phyloP scores from a whole-genome alignment of 2,329 filamentous ascomycete genomes.

The Curvularia spicifera region DNA sequence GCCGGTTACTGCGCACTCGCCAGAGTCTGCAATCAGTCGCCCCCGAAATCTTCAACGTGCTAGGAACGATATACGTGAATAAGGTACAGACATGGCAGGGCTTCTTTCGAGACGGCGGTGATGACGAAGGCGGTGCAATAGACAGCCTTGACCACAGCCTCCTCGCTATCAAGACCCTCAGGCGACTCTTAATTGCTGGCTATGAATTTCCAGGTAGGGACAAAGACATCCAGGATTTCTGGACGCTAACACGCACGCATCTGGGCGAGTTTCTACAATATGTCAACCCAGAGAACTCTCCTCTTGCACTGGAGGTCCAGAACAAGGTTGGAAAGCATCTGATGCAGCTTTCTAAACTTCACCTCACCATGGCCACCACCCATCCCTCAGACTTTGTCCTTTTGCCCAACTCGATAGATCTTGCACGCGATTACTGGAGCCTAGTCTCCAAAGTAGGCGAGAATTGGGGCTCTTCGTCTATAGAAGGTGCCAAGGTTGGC shows the following conservation, averaged over 20 bases:
- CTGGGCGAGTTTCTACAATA: slow-evolving; percentile 76
- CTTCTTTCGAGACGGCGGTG: slow-evolving; percentile 64
- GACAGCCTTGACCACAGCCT: slow-evolving; percentile 78
- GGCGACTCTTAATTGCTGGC: slow-evolving; percentile 78
- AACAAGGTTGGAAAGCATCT: slow-evolving; percentile 81
- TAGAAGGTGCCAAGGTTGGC: slow-evolving; percentile 50
- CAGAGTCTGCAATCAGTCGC: slow-evolving; percentile 77
- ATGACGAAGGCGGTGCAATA: slow-evolving; percentile 65
- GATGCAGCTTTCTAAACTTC: slow-evolving; percentile 88
- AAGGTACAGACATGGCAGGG: slow-evolving; percentile 73
- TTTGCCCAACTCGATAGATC: slow-evolving; percentile 77
- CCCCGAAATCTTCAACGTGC: slow-evolving; percentile 81
- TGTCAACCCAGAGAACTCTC: slow-evolving; percentile 62
- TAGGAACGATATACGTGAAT: slow-evolving; percentile 78
- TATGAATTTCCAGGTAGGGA: slow-evolving; percentile 86
- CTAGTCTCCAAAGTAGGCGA: slow-evolving; percentile 79
- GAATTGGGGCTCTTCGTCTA: slow-evolving; percentile 65
- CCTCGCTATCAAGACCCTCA: slow-evolving; percentile 76
- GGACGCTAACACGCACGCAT: slow-evolving; percentile 76
- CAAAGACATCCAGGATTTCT: slow-evolving; percentile 76
- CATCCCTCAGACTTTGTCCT: slow-evolving; percentile 85
- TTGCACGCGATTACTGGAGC: slow-evolving; percentile 85
- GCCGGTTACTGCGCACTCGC: slow-evolving; percentile 75
- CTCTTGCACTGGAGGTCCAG: slow-evolving; percentile 59
- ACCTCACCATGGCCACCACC: slow-evolving; percentile 79